phyloP scores from a whole-genome alignment of 2,329 filamentous ascomycete genomes.

The Emergomyces pasteurianus region DNA sequence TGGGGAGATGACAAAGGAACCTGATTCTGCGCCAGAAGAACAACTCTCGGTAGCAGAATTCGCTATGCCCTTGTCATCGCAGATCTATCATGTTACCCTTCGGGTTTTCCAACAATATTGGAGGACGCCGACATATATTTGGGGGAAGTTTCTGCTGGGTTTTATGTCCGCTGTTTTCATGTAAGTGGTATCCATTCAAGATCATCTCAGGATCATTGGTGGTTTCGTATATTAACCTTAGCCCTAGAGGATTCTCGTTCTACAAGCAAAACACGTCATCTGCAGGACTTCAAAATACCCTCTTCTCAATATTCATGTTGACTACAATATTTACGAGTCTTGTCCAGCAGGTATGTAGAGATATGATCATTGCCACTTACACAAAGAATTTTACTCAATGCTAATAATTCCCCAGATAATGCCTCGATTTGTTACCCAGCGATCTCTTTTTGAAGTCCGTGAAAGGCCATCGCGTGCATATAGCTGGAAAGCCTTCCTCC shows the following conservation, averaged over 20 bases:
- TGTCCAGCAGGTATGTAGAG: constrained; percentile 43
- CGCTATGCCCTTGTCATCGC: constrained; percentile 56
- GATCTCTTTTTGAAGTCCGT: constrained; percentile 71
- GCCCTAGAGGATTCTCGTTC: constrained; percentile 68
- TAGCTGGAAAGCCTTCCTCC: constrained; percentile 74
- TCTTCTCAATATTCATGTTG: constrained; percentile 78
- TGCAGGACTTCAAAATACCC: constrained; percentile 73
- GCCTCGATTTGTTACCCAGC: constrained; percentile 75
- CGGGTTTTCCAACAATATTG: constrained; percentile 85
- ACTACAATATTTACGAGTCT: constrained; percentile 43
- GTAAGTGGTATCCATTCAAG: constrained; percentile 6
- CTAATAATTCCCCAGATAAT: constrained; percentile 35
- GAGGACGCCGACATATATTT: constrained; percentile 75
- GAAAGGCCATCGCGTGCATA: constrained; percentile 78
- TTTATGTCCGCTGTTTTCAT: constrained; percentile 56
- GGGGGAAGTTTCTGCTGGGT: constrained; percentile 62
- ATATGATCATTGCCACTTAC: constrained; percentile 42
- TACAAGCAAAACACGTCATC: constrained; percentile 58
- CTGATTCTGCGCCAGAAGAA: constrained; percentile 18
- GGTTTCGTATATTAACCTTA: constrained; percentile 46
- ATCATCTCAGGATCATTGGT: constrained; percentile 13
- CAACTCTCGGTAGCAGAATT: constrained; percentile 51
- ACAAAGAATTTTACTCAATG: constrained; percentile 14
- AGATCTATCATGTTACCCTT: constrained; percentile 53
- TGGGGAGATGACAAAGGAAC: constrained; percentile 30